Percentiles rank a stretch among this genome's conserved stretches.
Evolutionary conservation across 352 stramenopile genomes (phyloP).

Genomic region (Phytophthora brassicae): DNA sequence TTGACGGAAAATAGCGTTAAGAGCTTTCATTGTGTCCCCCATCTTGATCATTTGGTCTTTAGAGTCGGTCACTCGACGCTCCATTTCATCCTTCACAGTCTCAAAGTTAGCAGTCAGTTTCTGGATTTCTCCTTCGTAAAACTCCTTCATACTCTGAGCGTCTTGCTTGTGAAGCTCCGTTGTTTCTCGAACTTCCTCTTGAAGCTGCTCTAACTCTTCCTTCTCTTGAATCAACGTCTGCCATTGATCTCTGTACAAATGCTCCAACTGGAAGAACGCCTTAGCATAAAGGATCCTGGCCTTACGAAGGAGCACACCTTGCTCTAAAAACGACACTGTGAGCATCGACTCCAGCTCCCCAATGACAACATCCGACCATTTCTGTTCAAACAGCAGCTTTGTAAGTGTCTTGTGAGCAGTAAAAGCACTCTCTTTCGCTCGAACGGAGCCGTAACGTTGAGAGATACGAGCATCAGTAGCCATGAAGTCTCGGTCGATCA

Average conservation of each 20-base stretch:
- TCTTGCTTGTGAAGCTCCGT: conserved; percentile 45
- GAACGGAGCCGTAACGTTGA: conserved; percentile 28
- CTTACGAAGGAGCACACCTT: conserved; percentile 80
- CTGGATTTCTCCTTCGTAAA: conserved; percentile 61
- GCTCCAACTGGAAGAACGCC: conserved; percentile 75
- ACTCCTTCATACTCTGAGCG: conserved; percentile 39
- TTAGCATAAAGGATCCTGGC: conserved; percentile 78
- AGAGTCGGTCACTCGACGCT: conserved; percentile 61
- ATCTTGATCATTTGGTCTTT: conserved; percentile 90
- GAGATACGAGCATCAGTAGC: conserved; percentile 49
- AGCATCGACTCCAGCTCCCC: conserved; percentile 89
- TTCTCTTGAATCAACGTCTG: conserved; percentile 38
- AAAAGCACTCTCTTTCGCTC: not conserved
- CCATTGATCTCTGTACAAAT: conserved; percentile 42
- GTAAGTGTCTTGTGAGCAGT: conserved; percentile 45
- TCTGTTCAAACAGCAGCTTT: conserved; percentile 85
- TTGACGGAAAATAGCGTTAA: conserved; percentile 93
- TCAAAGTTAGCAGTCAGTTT: conserved; percentile 51
- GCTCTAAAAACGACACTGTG: conserved; percentile 86
- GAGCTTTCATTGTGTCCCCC: conserved; percentile 91
- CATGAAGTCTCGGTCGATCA: conserved; percentile 72
- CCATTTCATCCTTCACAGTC: conserved; percentile 56
- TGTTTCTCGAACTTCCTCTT: conserved; percentile 33
- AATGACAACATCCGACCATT: conserved; percentile 88
- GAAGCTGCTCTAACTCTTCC: conserved; percentile 40